phyloP scores from a whole-genome alignment of 495 filamentous ascomycete species.

The Bryoglossum gracile region DNA sequence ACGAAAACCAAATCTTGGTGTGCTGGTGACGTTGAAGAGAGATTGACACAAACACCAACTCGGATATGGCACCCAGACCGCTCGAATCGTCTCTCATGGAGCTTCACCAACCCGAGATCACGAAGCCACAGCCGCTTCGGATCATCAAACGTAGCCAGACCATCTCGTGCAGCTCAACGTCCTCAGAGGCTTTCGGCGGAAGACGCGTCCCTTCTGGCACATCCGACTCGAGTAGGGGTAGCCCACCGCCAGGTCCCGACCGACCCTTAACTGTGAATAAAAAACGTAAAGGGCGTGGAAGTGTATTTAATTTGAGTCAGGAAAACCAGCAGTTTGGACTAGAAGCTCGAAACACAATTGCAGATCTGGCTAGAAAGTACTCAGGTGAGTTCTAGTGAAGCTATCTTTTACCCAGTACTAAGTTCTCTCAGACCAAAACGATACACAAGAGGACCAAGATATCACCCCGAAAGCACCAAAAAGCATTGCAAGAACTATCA shows the following conservation, averaged over 20 bases:
- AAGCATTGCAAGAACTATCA: conserved; percentile 8
- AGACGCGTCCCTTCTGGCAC: conserved; percentile 16
- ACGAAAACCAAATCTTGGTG: not conserved
- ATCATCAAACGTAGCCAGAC: conserved; percentile 25
- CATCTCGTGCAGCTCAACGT: conserved; percentile 15
- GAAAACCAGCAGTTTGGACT: not conserved
- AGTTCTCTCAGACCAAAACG: not conserved
- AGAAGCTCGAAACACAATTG: not conserved
- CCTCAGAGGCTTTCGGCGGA: conserved; percentile 13
- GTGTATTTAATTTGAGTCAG: conserved; percentile 11
- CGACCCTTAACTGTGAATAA: conserved; percentile 23
- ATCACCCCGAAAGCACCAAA: conserved; percentile 15
- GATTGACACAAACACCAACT: not conserved
- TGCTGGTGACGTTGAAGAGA: not conserved
- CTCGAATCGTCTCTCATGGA: conserved; percentile 25
- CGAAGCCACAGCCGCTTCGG: conserved; percentile 22
- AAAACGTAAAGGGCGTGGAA: conserved; percentile 11
- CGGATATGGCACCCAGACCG: conserved; percentile 26
- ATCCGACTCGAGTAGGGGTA: conserved; percentile 17
- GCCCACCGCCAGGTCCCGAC: conserved; percentile 12
- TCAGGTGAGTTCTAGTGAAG: conserved; percentile 1
- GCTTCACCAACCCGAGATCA: conserved; percentile 24
- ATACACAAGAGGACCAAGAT: conserved; percentile 13
- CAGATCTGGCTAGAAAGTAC: conserved; percentile 7
- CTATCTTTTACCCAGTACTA: not conserved